Evolutionary conservation across 2,329 filamentous ascomycete species (phyloP).

Genomic region (Cordyceps javanica): DNA sequence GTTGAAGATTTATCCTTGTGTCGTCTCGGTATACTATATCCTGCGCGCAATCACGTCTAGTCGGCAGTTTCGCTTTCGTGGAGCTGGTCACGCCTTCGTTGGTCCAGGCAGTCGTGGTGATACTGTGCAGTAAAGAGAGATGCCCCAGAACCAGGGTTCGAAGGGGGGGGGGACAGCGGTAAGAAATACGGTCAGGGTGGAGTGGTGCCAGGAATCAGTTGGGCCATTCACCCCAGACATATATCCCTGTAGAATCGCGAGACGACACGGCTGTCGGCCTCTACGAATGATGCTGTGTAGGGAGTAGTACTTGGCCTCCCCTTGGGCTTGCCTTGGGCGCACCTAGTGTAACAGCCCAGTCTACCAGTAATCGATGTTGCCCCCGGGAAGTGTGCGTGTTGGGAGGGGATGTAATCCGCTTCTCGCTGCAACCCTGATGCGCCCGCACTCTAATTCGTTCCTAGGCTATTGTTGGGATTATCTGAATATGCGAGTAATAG

Average conservation of each 20-base stretch:
- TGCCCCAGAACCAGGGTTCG: not conserved
- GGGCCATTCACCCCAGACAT: not conserved
- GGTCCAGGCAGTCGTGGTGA: not conserved
- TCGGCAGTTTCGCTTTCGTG: not conserved
- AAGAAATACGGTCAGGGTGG: conserved; percentile 12
- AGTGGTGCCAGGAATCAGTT: conserved; percentile 4
- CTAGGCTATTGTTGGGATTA: not conserved
- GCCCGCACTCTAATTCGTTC: conserved; percentile 1
- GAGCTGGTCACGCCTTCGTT: not conserved
- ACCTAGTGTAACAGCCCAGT: not conserved
- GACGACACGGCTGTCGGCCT: conserved; percentile 1
- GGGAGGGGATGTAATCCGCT: not conserved
- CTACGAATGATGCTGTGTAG: not conserved
- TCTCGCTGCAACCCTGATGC: not conserved
- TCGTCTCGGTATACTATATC: not conserved
- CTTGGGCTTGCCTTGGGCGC: not conserved
- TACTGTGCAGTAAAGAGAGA: not conserved
- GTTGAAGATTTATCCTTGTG: not conserved
- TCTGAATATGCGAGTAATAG: not conserved
- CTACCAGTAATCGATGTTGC: not conserved
- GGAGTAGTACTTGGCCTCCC: not conserved
- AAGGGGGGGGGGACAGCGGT: not conserved
- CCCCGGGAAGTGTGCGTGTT: not conserved
- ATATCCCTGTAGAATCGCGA: conserved; percentile 3
- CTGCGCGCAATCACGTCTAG: not conserved